phyloP scores from a whole-genome alignment of 192 early-diverging fungal species.

The Irineochytrium annulatum region DNA sequence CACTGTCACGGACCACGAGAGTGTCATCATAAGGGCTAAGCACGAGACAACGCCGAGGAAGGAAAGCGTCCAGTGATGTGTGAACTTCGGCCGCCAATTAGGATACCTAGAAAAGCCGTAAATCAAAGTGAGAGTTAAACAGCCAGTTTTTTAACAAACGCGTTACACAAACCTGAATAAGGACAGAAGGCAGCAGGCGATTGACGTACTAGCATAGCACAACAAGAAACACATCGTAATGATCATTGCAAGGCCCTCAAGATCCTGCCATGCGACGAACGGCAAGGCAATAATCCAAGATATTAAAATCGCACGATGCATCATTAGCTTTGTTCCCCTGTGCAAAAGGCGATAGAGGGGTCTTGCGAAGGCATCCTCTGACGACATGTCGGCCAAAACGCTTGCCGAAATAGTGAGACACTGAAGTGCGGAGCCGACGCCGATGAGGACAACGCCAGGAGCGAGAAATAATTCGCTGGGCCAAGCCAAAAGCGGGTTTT shows the following conservation, averaged over 20 bases:
- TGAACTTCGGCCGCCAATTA: neutral
- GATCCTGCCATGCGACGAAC: neutral
- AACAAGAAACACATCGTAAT: slow-evolving; percentile 4
- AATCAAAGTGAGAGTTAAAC: too few species aligned
- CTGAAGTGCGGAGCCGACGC: slow-evolving; percentile 4
- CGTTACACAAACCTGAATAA: neutral
- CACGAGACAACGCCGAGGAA: neutral
- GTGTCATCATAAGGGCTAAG: neutral
- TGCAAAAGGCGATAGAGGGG: too few species aligned
- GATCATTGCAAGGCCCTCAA: slow-evolving; percentile 1
- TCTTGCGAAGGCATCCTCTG: too few species aligned
- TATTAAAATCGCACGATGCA: neutral
- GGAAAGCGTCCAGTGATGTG: neutral
- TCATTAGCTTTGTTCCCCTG: too few species aligned
- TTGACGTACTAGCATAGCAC: neutral
- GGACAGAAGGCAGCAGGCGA: slow-evolving; percentile 1
- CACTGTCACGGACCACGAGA: neutral
- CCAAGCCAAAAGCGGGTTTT: neutral
- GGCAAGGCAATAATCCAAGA: neutral
- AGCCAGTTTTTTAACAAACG: too few species aligned
- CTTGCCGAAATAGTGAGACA: slow-evolving; percentile 4
- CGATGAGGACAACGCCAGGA: neutral
- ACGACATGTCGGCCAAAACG: too few species aligned
- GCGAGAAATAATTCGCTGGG: neutral
- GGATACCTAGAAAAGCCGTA: too few species aligned